Base-by-base conservation (phyloP, 192 early-diverging fungal genomes). In the Backusella australiensis region DNA sequence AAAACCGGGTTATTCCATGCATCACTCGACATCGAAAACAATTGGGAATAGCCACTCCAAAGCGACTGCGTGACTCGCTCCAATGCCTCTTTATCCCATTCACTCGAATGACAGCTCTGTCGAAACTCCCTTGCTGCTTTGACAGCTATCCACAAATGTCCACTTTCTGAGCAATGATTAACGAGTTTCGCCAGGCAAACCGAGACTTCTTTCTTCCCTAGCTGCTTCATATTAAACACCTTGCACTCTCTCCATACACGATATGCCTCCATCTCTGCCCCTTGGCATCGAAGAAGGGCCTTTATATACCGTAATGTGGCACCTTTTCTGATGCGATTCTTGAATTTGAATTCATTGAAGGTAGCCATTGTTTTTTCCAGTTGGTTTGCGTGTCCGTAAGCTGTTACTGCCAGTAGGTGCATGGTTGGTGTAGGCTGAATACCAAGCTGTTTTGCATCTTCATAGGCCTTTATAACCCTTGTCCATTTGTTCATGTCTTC, bases 61-160 rank as follows among this genome's bases (percentile, higher is more conserved):
- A 68, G 35, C 36, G 67, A 17, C 17, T 34, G 29, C 5, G 29
- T 36, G 29, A 36, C 35, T 3, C 67, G 15, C 15, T 34, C 35
- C 7, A 68, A 36, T 35, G 67, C 67, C 9, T 68, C 15, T 34
- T 34, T 68, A 68, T 68, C 34, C 67, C 67, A 68, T 68, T 68
- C 67, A 1, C 19, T 35, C 34, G 29, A 36, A 11, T 68, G 35
- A 23, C 23, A 63, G 12, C 56, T 29, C 67, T 68, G 34, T 68
- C 35, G 67, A 36, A 68, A 68, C 35, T 68, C 34, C 5, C 67
- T 19, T 68, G 67, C 35, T 68, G 67, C 34, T 36, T 36, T 34
- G 29, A 68, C 15, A 32, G 67, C 67, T 35, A 68, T 34, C 23
- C 15, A 34, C 15, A 68, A 34, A 68, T 68, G 29, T 15, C n/a